A percentile compares a stretch with the other conserved stretches of the same genome.
Evolutionary conservation across 1,284 basidiomycete genomes (phyloP).

Genomic region (Entoloma clypeatum): DNA sequence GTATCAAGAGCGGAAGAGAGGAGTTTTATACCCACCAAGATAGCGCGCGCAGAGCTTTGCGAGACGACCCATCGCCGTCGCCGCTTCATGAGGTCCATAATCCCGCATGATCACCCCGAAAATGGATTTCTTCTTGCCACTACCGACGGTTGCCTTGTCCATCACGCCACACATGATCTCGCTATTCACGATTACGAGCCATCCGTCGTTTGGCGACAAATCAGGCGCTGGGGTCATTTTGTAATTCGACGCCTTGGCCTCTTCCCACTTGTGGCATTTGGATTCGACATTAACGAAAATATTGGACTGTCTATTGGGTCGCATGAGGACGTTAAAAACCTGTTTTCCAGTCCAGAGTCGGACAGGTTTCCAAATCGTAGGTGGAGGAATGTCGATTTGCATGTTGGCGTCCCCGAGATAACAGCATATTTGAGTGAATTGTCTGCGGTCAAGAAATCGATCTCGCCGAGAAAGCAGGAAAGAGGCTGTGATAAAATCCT

Average conservation of each 20-base stretch:
- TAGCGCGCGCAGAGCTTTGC: conserved; percentile 96
- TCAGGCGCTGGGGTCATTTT: conserved; percentile 69
- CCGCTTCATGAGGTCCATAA: conserved; percentile 94
- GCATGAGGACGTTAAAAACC: conserved; percentile 95
- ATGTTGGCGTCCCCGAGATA: conserved; percentile 91
- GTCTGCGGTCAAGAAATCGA: conserved; percentile 89
- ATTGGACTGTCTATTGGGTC: conserved; percentile 83
- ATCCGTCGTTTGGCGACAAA: conserved; percentile 96
- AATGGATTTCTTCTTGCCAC: conserved; percentile 99
- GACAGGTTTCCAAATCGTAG: conserved; percentile 91
- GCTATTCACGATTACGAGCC: conserved; percentile 96
- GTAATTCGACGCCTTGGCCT: conserved; percentile 67
- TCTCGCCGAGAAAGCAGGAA: conserved; percentile 94
- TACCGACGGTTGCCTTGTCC: conserved; percentile 98
- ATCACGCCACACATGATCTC: conserved; percentile 99
- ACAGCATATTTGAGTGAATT: conserved; percentile 96
- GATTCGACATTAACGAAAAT: conserved; percentile 95
- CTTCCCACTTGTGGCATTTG: conserved; percentile 92
- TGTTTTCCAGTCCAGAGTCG: conserved; percentile 99
- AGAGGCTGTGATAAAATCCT: conserved; percentile 98
- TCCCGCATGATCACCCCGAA: conserved; percentile 98
- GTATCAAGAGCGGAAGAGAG: neutral
- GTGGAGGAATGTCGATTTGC: conserved; percentile 94
- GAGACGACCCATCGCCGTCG: conserved; percentile 92
- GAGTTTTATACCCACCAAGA: conserved; percentile 57